Base-by-base conservation (phyloP, 2,329 filamentous ascomycete species). In the Ascochyta pisi region DNA sequence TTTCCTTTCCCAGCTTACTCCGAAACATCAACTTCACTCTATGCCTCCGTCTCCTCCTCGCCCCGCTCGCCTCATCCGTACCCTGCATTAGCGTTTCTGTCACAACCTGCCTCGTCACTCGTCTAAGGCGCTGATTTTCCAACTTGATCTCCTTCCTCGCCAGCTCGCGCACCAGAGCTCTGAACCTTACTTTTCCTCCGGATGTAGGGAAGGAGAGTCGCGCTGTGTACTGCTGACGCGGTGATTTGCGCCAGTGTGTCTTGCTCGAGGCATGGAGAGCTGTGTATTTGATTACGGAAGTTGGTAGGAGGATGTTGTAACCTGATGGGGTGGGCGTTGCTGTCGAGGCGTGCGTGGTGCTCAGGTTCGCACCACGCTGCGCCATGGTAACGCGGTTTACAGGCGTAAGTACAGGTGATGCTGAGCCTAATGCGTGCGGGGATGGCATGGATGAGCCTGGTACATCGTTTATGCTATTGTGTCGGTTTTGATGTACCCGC, bases 11-110 rank as follows among this genome's bases (percentile, higher is more conserved):
- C 19, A 26, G 8, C 13, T 24, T 8, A 46, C 46, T 58, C 33
- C 16, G 12, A 46, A 61, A 56, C 22, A 38, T 24, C 53, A 58
- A 40, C 27, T 8, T 54, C 16, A 58, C 24, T 24, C 49, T 35
- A 22, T 49, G 41, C 26, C 48, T 52, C 8, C 24, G 41, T n/a
- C 27, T 45, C 8, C 9, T 1, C n/a, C 7, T 38, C 15, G 4
- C n/a, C 13, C 23, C 42, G 24, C 7, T 38, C 15, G 4, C n/a
- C 13, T 16, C 42, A 31, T 37, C 42, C 31, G 2, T 16, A 22
- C 9, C 35, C 22, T 6, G 31, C 27, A 37, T 13, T 15, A 26
- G 13, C 9, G 16, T 23, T 26, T 12, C 34, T 40, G 16, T 46
- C 29, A 4, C 31, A 10, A 26, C 12, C 41, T 35, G 26, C 33